Base-by-base conservation (phyloP, 1,284 basidiomycete species). In the Ustilago nuda region DNA sequence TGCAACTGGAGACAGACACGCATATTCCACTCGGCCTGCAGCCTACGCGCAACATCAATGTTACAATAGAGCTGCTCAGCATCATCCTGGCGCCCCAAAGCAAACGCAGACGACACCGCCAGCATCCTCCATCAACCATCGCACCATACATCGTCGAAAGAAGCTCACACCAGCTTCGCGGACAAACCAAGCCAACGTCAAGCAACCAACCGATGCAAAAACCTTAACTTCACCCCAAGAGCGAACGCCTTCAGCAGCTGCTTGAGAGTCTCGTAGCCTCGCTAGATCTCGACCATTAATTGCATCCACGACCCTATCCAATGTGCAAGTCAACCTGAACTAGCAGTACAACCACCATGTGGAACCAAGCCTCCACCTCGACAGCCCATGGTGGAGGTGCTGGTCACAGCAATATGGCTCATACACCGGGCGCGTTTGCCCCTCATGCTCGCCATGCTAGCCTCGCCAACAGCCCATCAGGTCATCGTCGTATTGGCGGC, bases 401-500 rank as follows among this genome's bases (percentile, higher is more conserved):
- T 35, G 52, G 46, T 36, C 32, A 55, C 37, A 23, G 32, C 56
- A 56, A 15, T 43, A 57, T 61, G 55, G 32, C 63, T 6, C 69
- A 66, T n/a, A 58, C 60, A 17, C 35, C 63, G 8, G 52, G 23
- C 56, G 27, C 69, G 23, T 58, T 56, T 36, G 61, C 57, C 7
- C 41, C 57, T 32, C 60, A 66, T 46, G 41, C 63, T 33, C 70
- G 70, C 48, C 51, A 65, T 4, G 45, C 32, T 54, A 59, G 39
- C 50, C 23, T 67, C 12, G 33, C 43, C 43, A 62, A 59, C 57
- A 64, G 36, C 30, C 32, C 65, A 4, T 50, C 70, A 11, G 61
- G 61, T 2, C 70, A 67, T 57, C 70, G 70, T 36, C 39, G 70
- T 37, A 57, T 51, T 11, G 60, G 57, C 4, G 54, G 50, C 6